phyloP scores from a whole-genome alignment of 2,329 filamentous ascomycete genomes.

The Lanzia echinophila region DNA sequence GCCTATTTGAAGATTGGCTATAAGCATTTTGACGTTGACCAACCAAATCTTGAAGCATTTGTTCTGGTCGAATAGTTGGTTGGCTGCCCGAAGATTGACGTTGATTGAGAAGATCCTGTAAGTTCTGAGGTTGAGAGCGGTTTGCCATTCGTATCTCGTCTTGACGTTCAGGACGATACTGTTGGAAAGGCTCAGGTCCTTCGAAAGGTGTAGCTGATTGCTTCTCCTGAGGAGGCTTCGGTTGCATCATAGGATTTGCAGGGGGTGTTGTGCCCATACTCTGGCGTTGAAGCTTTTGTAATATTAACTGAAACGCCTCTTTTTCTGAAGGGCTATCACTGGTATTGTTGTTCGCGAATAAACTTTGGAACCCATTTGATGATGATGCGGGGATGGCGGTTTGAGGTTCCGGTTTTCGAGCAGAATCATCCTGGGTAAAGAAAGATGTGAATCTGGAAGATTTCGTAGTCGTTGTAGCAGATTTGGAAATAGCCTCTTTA shows the following conservation, averaged over 20 bases:
- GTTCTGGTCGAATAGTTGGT: conserved; percentile 45
- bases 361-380: conserved; percentile 17
- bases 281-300: conserved; percentile 68
- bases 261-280: conserved; percentile 39
- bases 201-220: conserved; percentile 40
- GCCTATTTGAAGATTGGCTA: conserved; percentile 43
- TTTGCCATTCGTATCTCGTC: conserved; percentile 23
- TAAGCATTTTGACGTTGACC: conserved; percentile 51
- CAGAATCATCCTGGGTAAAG: conserved; percentile 51
- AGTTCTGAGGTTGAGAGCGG: conserved; percentile 31
- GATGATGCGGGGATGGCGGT: conserved; percentile 35
- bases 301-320: conserved; percentile 75
- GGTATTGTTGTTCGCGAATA: conserved; percentile 14
- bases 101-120: conserved; percentile 47
- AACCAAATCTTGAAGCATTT: conserved; percentile 55
- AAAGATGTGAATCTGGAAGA: conserved; percentile 84
- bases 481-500: conserved; percentile 40
- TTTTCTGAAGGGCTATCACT: conserved; percentile 53
- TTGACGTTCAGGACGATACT: conserved; percentile 28
- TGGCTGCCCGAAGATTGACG: conserved; percentile 32
- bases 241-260: conserved; percentile 29
- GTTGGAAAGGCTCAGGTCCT: conserved; percentile 37
- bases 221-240: conserved; percentile 38
- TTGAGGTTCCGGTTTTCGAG: conserved; percentile 43
- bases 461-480: conserved; percentile 50